These are phyloP conservation scores for Straminergon stramineum DNA, from an alignment of 225 moss, liverwort and hornwort genomes.

Conservation along the genomic window DNA sequence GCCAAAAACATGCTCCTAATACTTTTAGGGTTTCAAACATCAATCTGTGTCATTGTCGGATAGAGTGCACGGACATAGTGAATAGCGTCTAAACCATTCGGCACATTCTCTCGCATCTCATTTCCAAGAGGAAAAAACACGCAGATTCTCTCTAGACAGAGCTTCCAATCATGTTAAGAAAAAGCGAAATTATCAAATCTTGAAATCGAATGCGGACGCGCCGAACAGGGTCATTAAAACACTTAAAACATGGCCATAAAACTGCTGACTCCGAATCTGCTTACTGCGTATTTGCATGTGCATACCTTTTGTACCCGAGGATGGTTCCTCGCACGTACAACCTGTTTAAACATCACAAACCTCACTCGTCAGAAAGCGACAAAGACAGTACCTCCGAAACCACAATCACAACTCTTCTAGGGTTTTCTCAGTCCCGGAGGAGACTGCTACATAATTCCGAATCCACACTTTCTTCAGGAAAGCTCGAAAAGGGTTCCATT, in stretches of 20 bases:
- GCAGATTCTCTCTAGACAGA: too few relatives aligned
- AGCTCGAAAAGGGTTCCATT: background rate
- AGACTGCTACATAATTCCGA: background rate
- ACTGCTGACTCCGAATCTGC: background rate
- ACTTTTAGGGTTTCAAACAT: background rate
- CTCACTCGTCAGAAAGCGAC: background rate
- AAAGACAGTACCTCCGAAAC: background rate
- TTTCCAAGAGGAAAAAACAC: too few relatives aligned
- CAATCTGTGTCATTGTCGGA: background rate
- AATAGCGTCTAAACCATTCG: background rate
- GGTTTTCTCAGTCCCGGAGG: background rate
- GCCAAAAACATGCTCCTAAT: background rate
- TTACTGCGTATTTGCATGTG: background rate
- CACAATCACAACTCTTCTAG: background rate
- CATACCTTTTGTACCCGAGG: conserved; percentile 85
- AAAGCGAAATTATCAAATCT: background rate
- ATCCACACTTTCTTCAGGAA: background rate
- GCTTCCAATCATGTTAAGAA: background rate
- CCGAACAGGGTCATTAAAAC: too few relatives aligned
- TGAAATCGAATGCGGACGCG: background rate
- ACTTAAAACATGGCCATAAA: background rate
- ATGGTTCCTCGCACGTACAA: conserved; percentile 77
- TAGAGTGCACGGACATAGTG: background rate
- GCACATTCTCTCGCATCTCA: background rate
- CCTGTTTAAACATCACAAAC: conserved; percentile 18